Conservation (phyloP, 495 filamentous ascomycete species). For the Sordaria brevicollis region DNA sequence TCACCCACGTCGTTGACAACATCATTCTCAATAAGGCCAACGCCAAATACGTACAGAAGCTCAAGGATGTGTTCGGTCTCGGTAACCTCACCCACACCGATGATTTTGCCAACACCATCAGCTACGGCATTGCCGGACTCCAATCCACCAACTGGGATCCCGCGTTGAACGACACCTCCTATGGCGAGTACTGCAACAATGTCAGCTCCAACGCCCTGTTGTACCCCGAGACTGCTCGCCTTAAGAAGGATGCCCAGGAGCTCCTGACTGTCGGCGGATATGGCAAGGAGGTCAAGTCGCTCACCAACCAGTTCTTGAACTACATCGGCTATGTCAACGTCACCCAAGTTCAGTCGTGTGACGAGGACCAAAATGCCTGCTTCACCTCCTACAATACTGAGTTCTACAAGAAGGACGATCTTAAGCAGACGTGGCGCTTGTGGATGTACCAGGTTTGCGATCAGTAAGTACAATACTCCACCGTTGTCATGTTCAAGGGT, state of each 20-base stretch:
- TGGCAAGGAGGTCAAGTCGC: slow-evolving; percentile 27
- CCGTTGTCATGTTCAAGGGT: background rate
- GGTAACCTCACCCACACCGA: slow-evolving; percentile 43
- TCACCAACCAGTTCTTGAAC: slow-evolving; percentile 52
- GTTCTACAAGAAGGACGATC: slow-evolving; percentile 40
- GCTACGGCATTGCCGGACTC: slow-evolving; percentile 40
- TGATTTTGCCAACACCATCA: slow-evolving; percentile 52
- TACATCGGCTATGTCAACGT: slow-evolving; percentile 51
- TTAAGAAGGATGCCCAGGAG: slow-evolving; percentile 31
- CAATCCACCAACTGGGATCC: slow-evolving; percentile 67
- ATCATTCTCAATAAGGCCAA: slow-evolving; percentile 45
- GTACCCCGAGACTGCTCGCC: slow-evolving; percentile 31
- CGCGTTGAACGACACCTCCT: slow-evolving; percentile 37
- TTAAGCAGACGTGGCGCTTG: slow-evolving; percentile 40
- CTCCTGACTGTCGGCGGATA: slow-evolving; percentile 50
- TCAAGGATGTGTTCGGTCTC: slow-evolving; percentile 53
- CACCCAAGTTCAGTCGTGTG: slow-evolving; percentile 18
- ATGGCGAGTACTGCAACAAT: slow-evolving; percentile 50
- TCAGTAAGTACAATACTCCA: slow-evolving; percentile 21
- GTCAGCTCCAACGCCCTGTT: slow-evolving; percentile 39
- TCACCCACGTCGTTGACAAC: slow-evolving; percentile 52
- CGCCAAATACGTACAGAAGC: slow-evolving; percentile 31
- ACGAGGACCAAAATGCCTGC: slow-evolving; percentile 39
- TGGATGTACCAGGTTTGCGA: slow-evolving; percentile 51
- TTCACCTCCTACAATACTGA: slow-evolving; percentile 41